Evolutionary conservation across 2,329 filamentous ascomycete genomes (phyloP), one percentile per base, ranked within the genome.

Genomic region (Fusarium sp.): DNA sequence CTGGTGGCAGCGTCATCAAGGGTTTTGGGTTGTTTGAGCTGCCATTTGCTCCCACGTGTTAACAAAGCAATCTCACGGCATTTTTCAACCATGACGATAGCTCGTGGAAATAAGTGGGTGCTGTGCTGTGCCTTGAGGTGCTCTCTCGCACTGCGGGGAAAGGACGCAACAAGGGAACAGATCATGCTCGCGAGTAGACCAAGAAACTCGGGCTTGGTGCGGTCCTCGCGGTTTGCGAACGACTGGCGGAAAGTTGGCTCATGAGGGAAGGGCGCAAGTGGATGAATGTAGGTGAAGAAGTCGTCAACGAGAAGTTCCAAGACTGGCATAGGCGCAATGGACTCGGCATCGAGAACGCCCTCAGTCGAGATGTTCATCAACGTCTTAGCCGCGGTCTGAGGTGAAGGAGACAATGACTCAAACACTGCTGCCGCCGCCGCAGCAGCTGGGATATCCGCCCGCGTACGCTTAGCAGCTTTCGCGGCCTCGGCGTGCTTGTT

Each of bases 211-310:
- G 88, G 87, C 69, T 88, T 89, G 9, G 84, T 86, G 55, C 89
- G 84, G 76, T 94, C 91, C 74, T 92, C 88, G 34, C 92, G 85
- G 58, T 86, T 85, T 10, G 85, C 84, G 78, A 93, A 92, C 2
- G 89, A 89, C 66, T 89, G 86, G 24, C 91, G 87, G 77, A 94
- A 94, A 6, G 91, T 92, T 1, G 91, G 91, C 76, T 94, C 91
- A 78, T 94, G 92, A 0, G 92, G 92, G 61, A 94, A 94, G 0
- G 92, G 92, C 62, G 88, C 88, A 11, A 94, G 84, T 2, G 92
- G 92, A 73, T 94, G 91, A 56, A 94, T 91, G 77, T 94, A 94
- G 20, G 90, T 93, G 80, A 94, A 94, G 84, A 93, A 94, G 81
- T 94, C 92, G 77, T 94, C 91, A 61, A 94, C 87, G 18, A 94